Base-by-base conservation (phyloP, 2,329 filamentous ascomycete species). In the Cladorrhinum sp. region DNA sequence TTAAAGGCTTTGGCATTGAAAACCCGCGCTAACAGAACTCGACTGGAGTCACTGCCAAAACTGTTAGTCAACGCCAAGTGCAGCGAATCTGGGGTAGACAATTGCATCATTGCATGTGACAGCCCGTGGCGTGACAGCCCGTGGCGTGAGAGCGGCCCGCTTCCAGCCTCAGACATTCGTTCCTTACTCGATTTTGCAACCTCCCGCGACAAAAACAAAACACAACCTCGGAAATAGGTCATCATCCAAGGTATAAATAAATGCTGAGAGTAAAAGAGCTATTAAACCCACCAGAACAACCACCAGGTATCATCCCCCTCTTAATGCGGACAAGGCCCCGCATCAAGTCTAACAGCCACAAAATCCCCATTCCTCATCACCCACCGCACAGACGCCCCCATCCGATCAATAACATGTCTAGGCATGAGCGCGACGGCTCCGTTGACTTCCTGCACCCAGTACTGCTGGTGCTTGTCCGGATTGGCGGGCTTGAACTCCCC, bases 401-500 rank as follows among this genome's bases (percentile, higher is more conserved):
- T 78, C 69, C 79, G 76, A 70, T 88, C 85, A 72, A 88, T 84
- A 57, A 83, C 82, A 72, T 79, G 79, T 30, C 85, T 82, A 71
- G 79, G 84, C 71, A 83, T 80, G 72, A 85, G 78, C 36, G 80
- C 82, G 81, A 81, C 87, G 62, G 81, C 79, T 55, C 82, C 81
- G 72, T 88, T 84, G 66, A 82, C 73, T 74, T 88, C 84, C 60
- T 83, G 81, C 67, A 82, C 79, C 75, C 80, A 84, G 74, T 87
- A 88, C 75, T 84, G 82, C 64, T 84, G 83, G 50, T 77, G 78
- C 42, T 82, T 80, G 72, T 86, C 81, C 65, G 85, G 80, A 68
- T 87, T 85, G 20, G 79, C 78, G 1, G 86, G 86, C 73, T 86
- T 84, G 70, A 87, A 85, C 66, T 86, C 84, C 76, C 87, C 84